phyloP scores from a whole-genome alignment of 306 rosid species.

The Fragaria iinumae region DNA sequence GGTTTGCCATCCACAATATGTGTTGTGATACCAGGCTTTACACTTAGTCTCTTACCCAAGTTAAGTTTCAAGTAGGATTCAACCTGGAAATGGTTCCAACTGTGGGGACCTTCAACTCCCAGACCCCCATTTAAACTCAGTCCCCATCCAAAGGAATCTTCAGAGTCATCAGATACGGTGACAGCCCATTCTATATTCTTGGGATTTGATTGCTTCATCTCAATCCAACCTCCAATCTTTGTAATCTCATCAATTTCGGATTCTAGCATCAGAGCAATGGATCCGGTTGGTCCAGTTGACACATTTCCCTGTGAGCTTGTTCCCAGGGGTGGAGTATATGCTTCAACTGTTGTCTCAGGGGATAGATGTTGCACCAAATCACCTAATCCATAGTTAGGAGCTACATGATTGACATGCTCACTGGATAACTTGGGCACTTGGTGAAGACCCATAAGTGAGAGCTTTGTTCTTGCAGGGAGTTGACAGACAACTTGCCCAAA shows the following conservation, averaged over 20 bases:
- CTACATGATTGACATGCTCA: constrained; percentile 39
- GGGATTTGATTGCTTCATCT: constrained; percentile 53
- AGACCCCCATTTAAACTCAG: constrained; percentile 54
- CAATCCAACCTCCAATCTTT: constrained; percentile 82
- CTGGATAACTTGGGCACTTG: constrained; percentile 43
- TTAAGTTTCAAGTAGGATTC: constrained; percentile 72
- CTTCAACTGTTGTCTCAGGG: constrained; percentile 42
- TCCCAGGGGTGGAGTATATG: constrained; percentile 21
- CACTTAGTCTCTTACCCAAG: constrained; percentile 51
- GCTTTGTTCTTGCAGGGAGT: constrained; percentile 60
- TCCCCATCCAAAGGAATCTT: constrained; percentile 83
- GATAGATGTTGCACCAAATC: constrained; percentile 21
- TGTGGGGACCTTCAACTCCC: constrained; percentile 33
- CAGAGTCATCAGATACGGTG: constrained; percentile 60
- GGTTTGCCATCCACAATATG: constrained; percentile 53
- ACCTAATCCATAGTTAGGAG: constrained; percentile 49
- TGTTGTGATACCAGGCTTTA: constrained; percentile 80
- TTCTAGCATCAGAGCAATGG: constrained; percentile 58
- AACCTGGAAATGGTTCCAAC: constrained; percentile 54
- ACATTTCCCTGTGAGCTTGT: constrained; percentile 20
- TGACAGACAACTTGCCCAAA: constrained; percentile 69
- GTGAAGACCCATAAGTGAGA: constrained; percentile 67
- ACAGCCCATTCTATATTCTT: constrained; percentile 56
- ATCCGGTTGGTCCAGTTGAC: constrained; percentile 45
- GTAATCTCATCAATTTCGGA: constrained; percentile 62